Conservation (phyloP, 1,284 basidiomycete genomes). For the Microbotryum violaceum region DNA sequence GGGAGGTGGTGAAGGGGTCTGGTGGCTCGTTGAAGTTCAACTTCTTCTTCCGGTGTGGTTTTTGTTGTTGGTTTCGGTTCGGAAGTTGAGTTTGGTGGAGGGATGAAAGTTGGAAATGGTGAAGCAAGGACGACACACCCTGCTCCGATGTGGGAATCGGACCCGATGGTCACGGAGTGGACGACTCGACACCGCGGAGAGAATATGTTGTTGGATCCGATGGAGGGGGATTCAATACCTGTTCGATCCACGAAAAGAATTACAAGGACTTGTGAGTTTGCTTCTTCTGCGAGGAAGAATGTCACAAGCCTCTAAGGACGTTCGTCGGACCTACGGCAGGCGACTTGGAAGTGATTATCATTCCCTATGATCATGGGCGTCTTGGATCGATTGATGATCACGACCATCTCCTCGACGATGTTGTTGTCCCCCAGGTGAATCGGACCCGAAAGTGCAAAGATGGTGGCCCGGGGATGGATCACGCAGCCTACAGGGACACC, state of each 20-base stretch:
- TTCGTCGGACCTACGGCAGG: conserved; percentile 58
- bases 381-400: conserved; percentile 79
- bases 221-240: conserved; percentile 74
- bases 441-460: conserved; percentile 77
- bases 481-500: conserved; percentile 54
- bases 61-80: conserved; percentile 4
- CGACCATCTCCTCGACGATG: conserved; percentile 82
- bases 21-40: background rate
- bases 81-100: conserved; percentile 38
- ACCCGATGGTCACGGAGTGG: conserved; percentile 64
- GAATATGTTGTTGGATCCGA: conserved; percentile 79
- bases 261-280: background rate
- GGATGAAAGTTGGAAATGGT: conserved; percentile 21
- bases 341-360: conserved; percentile 86
- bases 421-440: conserved; percentile 80
- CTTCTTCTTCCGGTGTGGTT: conserved; percentile 45
- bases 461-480: conserved; percentile 86
- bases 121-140: conserved; percentile 47
- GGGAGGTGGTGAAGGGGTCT: conserved; percentile 53
- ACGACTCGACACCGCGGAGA: conserved; percentile 70
- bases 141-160: conserved; percentile 73
- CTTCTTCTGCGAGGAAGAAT: background rate
- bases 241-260: background rate
- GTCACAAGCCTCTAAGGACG: background rate
- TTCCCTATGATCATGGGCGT: conserved; percentile 86